phyloP scores from a whole-genome alignment of 2,329 filamentous ascomycete species.

The Blastomyces gilchristii region DNA sequence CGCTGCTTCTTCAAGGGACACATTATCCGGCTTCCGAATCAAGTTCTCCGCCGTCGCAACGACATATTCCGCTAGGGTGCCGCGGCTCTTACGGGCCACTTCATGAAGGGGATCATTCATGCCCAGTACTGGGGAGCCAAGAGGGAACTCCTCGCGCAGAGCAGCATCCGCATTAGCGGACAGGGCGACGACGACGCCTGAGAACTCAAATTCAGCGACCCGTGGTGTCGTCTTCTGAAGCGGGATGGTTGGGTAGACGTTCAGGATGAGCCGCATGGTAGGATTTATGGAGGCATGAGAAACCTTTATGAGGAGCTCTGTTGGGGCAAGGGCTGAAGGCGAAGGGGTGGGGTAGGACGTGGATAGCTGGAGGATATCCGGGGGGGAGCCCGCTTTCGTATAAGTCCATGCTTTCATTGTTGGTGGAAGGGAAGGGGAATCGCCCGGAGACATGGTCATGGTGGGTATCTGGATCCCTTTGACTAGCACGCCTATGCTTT shows the following conservation, averaged over 20 bases:
- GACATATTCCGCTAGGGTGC: conserved; percentile 1
- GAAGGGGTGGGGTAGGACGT: background rate
- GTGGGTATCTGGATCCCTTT: background rate
- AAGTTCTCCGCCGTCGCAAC: background rate
- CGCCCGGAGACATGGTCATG: background rate
- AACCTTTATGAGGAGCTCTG: conserved; percentile 3
- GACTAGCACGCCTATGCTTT: background rate
- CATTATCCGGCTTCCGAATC: background rate
- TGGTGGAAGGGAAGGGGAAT: background rate
- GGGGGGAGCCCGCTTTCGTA: background rate
- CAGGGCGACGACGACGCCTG: background rate
- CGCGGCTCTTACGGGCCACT: background rate
- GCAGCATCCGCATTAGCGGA: background rate
- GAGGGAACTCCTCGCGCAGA: background rate
- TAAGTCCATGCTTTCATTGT: background rate
- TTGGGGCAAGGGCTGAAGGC: background rate
- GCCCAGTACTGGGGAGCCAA: background rate
- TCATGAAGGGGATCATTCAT: background rate
- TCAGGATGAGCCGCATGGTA: background rate
- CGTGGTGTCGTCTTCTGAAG: background rate
- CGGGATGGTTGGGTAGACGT: background rate
- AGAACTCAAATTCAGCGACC: background rate
- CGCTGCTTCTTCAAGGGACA: background rate
- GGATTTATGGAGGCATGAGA: background rate
- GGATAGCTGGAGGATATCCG: background rate